phyloP scores from a whole-genome alignment of 352 stramenopile species.

The Phytophthora citricola region DNA sequence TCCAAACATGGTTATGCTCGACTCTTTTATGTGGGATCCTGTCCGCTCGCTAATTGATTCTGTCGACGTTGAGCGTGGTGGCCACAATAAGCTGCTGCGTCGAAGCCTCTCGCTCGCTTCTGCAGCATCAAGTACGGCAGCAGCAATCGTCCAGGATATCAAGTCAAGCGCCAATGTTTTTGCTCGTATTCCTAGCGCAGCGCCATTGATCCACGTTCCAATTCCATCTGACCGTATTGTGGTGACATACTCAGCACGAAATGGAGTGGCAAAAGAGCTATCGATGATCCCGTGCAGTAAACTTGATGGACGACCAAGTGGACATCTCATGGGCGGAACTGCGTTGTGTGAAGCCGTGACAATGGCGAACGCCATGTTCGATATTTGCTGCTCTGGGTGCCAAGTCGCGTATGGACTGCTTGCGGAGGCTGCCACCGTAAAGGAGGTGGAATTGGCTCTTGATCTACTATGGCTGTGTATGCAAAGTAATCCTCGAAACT shows the following conservation, averaged over 20 bases:
- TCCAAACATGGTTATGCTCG: constrained; percentile 56
- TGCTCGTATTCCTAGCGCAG: constrained; percentile 57
- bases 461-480: constrained; percentile 48
- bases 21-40: constrained; percentile 73
- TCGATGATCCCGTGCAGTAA: constrained; percentile 56
- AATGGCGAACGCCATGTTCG: constrained; percentile 50
- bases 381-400: constrained; percentile 54
- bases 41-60: constrained; percentile 73
- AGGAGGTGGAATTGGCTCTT: constrained; percentile 58
- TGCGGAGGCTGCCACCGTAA: constrained; percentile 42
- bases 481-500: constrained; percentile 45
- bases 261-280: constrained; percentile 42
- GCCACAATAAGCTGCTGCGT: constrained; percentile 56
- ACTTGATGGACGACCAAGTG: constrained; percentile 60
- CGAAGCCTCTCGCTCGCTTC: constrained; percentile 64
- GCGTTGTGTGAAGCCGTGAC: constrained; percentile 28
- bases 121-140: constrained; percentile 64
- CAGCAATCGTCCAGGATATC: constrained; percentile 76
- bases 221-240: constrained; percentile 58
- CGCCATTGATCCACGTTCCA: constrained; percentile 56
- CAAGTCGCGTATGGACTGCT: constrained; percentile 65
- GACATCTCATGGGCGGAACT: constrained; percentile 63
- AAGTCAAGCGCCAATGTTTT: constrained; percentile 63
- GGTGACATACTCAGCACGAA: constrained; percentile 56
- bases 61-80: constrained; percentile 61